A percentile compares a stretch with the other conserved stretches of the same genome.
phyloP scores from a whole-genome alignment of 2,329 filamentous ascomycete genomes.

The Sarocladiaceae sp. region DNA sequence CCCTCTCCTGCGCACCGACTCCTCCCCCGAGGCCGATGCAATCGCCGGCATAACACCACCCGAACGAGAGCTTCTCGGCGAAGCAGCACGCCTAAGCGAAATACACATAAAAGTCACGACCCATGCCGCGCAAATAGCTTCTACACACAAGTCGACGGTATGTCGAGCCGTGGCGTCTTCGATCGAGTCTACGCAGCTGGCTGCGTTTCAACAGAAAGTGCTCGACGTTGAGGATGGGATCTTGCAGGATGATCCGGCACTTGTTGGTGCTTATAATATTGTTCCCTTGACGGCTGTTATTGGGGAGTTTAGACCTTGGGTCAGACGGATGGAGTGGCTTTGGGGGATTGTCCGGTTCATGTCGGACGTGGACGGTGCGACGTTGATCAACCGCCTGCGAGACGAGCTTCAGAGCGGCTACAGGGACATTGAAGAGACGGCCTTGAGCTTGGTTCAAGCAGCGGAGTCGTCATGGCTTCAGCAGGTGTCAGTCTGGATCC shows the following conservation, averaged over 20 bases:
- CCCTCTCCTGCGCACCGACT: conserved; percentile 65
- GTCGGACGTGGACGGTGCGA: conserved; percentile 54
- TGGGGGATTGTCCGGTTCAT: conserved; percentile 72
- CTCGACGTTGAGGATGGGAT: conserved; percentile 79
- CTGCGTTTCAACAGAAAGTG: conserved; percentile 77
- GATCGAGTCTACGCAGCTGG: conserved; percentile 70
- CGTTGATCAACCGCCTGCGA: conserved; percentile 73
- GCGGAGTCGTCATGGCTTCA: conserved; percentile 91
- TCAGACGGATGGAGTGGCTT: conserved; percentile 79
- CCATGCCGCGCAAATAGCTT: conserved; percentile 62
- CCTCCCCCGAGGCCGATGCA: conserved; percentile 39
- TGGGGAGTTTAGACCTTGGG: conserved; percentile 84
- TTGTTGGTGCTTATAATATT: conserved; percentile 89
- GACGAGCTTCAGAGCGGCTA: conserved; percentile 83
- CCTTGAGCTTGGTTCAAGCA: conserved; percentile 65
- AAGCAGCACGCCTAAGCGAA: conserved; percentile 71
- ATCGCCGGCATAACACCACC: conserved; percentile 62
- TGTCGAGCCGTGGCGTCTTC: conserved; percentile 83
- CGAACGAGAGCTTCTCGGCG: conserved; percentile 76
- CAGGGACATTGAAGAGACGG: conserved; percentile 74
- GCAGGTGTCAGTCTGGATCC: conserved; percentile 83
- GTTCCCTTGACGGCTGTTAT: conserved; percentile 86
- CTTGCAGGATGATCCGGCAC: conserved; percentile 67
- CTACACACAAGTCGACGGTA: conserved; percentile 72
- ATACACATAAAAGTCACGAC: conserved; percentile 70